Base-by-base conservation (phyloP, 352 stramenopile genomes). In the Globisporangium alternatum region DNA sequence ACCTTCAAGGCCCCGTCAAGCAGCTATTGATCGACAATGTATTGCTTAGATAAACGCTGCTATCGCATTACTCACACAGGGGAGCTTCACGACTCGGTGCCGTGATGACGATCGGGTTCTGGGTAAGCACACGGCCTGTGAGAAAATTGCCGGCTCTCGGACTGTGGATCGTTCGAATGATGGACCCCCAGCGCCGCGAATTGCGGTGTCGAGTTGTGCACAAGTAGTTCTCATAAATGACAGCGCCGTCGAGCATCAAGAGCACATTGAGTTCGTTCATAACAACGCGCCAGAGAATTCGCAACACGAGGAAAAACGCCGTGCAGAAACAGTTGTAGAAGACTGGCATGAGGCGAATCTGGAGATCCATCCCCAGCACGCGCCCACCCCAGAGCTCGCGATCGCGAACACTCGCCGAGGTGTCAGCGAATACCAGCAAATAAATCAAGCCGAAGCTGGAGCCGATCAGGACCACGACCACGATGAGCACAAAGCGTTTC, bases 311-410 rank as follows among this genome's bases (percentile, higher is more conserved):
- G 9, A 70, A 39, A 2, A 56, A 47, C 6, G 69, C 51, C 0
- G 64, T 73, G 6, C 54, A 12, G 3, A 69, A 53, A 21, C 54
- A 60, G 55, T 63, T 75, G 54, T 65, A 62, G 51, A 77, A 67
- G 12, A 72, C 60, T 9, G 72, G 64, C 28, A 71, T 22, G 15
- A 72, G 37, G 33, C 67, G 64, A 39, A 76, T 43, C 15, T 70
- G 13, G 0, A 70, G n/a, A 3, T n/a, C 8, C 2, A 17, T 13
- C 1, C 31, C 31, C 6, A 51, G 22, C 2, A 66, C 21, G 0
- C n/a, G 33, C 7, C 62, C 1, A 2, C 37, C 31, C 51, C 58
- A 54, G 35, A 78, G 48, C 22, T 64, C 35, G 7, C 63, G 55
- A 19, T 78, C 62, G 8, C 51, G n/a, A 47, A 62, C 6, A 66